Percentiles rank a stretch among this genome's conserved stretches.
phyloP scores from a whole-genome alignment of 2,329 filamentous ascomycete genomes.

The Neofusicoccum ribis region DNA sequence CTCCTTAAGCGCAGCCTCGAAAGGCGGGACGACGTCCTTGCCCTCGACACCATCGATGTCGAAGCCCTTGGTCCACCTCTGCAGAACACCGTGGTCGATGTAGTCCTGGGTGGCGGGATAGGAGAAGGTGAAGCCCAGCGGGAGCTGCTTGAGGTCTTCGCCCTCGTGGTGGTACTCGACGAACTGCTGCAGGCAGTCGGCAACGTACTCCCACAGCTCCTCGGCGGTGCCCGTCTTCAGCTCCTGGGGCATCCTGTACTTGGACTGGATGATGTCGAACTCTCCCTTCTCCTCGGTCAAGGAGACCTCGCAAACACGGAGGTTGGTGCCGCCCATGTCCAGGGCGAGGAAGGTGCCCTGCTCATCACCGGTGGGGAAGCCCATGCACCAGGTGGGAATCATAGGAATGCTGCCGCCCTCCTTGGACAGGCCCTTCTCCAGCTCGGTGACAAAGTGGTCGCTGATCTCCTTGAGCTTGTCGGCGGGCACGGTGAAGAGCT shows the following conservation, averaged over 20 bases:
- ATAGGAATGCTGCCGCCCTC: slow-evolving; percentile 95
- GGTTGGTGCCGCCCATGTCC: slow-evolving; percentile 95
- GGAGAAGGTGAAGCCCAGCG: slow-evolving; percentile 94
- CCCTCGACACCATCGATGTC: slow-evolving; percentile 92
- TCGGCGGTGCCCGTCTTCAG: slow-evolving; percentile 83
- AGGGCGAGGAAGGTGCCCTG: slow-evolving; percentile 85
- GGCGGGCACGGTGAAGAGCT: slow-evolving; percentile 75
- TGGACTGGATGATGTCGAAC: slow-evolving; percentile 95
- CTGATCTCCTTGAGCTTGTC: slow-evolving; percentile 87
- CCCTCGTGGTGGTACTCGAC: slow-evolving; percentile 79
- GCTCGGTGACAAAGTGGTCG: slow-evolving; percentile 83
- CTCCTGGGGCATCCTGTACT: slow-evolving; percentile 93
- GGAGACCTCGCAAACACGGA: slow-evolving; percentile 92
- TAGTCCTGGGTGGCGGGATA: slow-evolving; percentile 93
- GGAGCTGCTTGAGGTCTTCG: slow-evolving; percentile 64
- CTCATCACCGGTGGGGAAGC: slow-evolving; percentile 83
- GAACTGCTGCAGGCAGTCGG: slow-evolving; percentile 90
- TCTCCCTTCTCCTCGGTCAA: slow-evolving; percentile 85
- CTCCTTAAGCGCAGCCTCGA: slow-evolving; percentile 75
- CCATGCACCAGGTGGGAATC: slow-evolving; percentile 98
- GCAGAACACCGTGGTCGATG: slow-evolving; percentile 88
- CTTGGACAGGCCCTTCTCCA: slow-evolving; percentile 83
- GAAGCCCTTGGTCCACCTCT: slow-evolving; percentile 97
- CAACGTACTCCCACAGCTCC: slow-evolving; percentile 93
- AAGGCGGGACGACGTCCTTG: slow-evolving; percentile 83